Evolutionary conservation across 2,329 filamentous ascomycete genomes (phyloP), one percentile per base, ranked within the genome.

Genomic region (Acrocalymma vagum): DNA sequence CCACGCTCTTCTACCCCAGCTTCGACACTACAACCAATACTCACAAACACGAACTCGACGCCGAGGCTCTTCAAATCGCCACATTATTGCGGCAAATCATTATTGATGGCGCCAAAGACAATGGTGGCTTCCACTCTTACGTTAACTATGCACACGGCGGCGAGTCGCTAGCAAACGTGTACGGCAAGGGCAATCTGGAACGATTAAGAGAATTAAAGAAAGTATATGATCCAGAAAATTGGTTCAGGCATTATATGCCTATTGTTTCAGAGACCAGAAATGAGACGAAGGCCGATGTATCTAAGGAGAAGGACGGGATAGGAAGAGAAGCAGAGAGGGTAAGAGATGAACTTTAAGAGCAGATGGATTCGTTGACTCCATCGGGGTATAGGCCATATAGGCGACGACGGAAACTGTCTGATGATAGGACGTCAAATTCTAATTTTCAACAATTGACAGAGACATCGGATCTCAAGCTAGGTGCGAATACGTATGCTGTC

Each of bases 111-210:
- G 34, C 33, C 16, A 27, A 34, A 26, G 18, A 29, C 9, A 11
- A 14, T 15, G 15, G 32, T 10, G 14, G 16, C 42, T 31, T 15
- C 53, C 51, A 60, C 28, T 47, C 53, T 4, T 70, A 70, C 38
- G 52, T 67, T 5, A 69, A 70, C 29, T 71, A 69, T 39, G 65
- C 65, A 4, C 49, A 53, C 30, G 64, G 65, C 7, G 53, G 56
- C 9, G 65, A 70, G 45, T 14, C 25, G 2, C 39, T 51, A 29
- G 22, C 58, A 18, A 48, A 58, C 14, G 24, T 67, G 32, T 72
- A 70, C 51, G 68, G 65, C 9, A 52, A 58, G 30, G 58, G 66
- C 20, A 16, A 42, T 45, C 20, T 68, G 24, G 36, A 46, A 22
- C 64, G 46, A 35, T 40, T 70, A 31, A 38, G 43, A 27, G 45